Evolutionary conservation across 176 grass and related monocot genomes (phyloP), one percentile per base, ranked within the genome.

Genomic region (Canna indica): DNA sequence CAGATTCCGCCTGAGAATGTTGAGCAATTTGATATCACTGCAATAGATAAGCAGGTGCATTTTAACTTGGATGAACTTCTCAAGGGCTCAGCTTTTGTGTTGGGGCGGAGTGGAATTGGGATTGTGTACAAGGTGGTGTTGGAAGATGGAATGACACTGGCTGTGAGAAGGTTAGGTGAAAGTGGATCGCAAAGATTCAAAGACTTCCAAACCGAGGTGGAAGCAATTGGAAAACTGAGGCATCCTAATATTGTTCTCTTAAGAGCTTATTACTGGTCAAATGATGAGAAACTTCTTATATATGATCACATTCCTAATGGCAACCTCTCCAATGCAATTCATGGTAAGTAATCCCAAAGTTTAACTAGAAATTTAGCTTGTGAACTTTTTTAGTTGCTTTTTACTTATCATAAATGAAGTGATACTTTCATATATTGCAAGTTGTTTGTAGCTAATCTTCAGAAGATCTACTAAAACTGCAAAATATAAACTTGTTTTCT

Each of bases 241-340:
- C 68, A 70, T 50, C 41, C 6, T 18, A 70, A 70, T 15, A 70
- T 70, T 38, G 68, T 70, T 32, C 28, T 29, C 44, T 45, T 70
- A 18, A 70, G 42, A 70, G 68, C 68, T 70, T 70, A 50, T n/a
- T 70, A 70, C 68, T 70, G 68, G 68, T 70, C 68, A 2, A 7
- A 16, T 1, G 41, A 70, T 6, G 68, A 70, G 68, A 50, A 70
- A 13, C 68, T 70, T 46, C 68, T 70, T 20, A 70, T 70, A 70
- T 50, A 70, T 32, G 68, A 70, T 50, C 50, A 20, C 44, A 50
- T 70, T 32, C 44, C 67, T 2, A 70, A 50, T 36, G 67, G 44
- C 41, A 70, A 70, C 39, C 67, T 70, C 44, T 70, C 67, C 67
- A 33, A 45, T 20, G 67, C 67, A 70, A 70, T 70, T 25, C 67